Evolutionary conservation across 176 grass and related monocot species (phyloP).

Genomic region (Typha latifolia): DNA sequence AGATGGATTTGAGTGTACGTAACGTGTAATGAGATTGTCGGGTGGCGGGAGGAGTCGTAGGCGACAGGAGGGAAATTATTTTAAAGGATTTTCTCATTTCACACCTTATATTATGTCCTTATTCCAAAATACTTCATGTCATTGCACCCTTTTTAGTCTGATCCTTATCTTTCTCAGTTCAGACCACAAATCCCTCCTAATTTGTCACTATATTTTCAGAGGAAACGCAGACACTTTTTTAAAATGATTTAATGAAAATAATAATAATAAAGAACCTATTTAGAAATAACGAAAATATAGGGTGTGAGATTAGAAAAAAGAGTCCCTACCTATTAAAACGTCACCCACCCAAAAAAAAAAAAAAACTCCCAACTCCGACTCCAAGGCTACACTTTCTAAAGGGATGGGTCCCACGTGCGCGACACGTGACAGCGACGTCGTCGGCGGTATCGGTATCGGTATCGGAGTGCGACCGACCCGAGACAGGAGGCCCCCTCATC

Average conservation of each 20-base stretch:
- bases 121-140: too few relatives aligned
- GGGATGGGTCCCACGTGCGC: conserved; percentile 4
- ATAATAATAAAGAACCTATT: too few relatives aligned
- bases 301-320: not conserved
- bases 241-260: too few relatives aligned
- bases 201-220: too few relatives aligned
- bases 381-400: not conserved
- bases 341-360: not conserved
- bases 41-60: not conserved
- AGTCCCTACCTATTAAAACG: not conserved
- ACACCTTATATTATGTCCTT: too few relatives aligned
- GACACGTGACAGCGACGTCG: conserved; percentile 12
- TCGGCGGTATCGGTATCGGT: not conserved
- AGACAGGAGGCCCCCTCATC: not conserved
- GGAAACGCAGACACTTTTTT: too few relatives aligned
- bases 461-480: not conserved
- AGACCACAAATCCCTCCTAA: too few relatives aligned
- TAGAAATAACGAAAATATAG: not conserved
- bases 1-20: not conserved
- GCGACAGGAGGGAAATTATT: too few relatives aligned
- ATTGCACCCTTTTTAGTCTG: too few relatives aligned
- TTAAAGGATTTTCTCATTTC: too few relatives aligned
- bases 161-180: too few relatives aligned
- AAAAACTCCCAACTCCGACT: not conserved
- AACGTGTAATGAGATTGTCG: conserved; percentile 5